Evolutionary conservation across 164 flowering plant species (phyloP), one percentile per base, ranked within the genome.

Genomic region (Kalanchoe fedtschenkoi): DNA sequence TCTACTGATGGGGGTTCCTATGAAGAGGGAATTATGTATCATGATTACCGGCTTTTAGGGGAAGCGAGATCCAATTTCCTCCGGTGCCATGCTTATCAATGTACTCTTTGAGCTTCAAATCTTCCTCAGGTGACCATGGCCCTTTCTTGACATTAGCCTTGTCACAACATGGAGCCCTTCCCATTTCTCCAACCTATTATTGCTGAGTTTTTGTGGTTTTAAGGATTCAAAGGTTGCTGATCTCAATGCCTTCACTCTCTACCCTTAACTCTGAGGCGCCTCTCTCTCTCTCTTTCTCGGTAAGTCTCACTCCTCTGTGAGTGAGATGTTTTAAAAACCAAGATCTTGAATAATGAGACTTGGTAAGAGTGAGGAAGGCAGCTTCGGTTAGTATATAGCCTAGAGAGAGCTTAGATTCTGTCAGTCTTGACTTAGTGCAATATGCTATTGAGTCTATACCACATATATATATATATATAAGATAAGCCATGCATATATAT

Each of bases 41-140:
- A 41, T 8, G 44, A 8, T 41, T 42, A 42, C 46, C 21, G 14
- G 46, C 46, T 42, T 42, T 42, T 42, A 15, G 0, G 14, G 46
- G 46, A 42, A 42, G 46, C 17, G 46, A 42, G 46, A 42, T 42
- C 46, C 46, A n/a, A n/a, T n/a, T n/a, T n/a, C n/a, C n/a, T n/a
- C n/a, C n/a, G n/a, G n/a, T n/a, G n/a, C n/a, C n/a, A 42, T 42
- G 46, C 2, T 42, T 42, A 19, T 42, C 21, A 14, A 42, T 42
- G 46, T 42, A 42, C 46, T 42, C 46, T 42, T 42, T 42, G 46
- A 42, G 46, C 46, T 42, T 42, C 46, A 42, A 19, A 42, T 42
- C 46, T 42, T 42, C 46, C 46, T 42, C 46, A 11, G 46, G 46
- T 15, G 46, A 0, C 46, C 46, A 42, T 11, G 46, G 46, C 46